Base-by-base conservation (phyloP, 2,329 filamentous ascomycete genomes). In the Aspergillus novofumigatus region DNA sequence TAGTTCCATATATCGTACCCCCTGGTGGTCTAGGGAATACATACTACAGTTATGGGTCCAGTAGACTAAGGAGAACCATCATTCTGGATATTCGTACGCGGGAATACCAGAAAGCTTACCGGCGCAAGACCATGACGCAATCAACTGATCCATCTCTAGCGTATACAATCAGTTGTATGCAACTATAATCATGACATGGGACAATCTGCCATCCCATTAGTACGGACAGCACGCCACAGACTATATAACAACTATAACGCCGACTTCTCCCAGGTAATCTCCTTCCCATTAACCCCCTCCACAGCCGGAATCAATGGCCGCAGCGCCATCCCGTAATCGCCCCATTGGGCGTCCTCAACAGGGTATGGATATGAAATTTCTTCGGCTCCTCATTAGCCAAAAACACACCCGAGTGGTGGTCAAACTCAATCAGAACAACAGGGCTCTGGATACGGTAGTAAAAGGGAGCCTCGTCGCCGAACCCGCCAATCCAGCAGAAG, bases 371-470 rank as follows among this genome's bases (percentile, higher is more conserved):
- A 65, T 93, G 90, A 65, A 90, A 93, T 72, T 89, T 90, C 32
- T 85, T 86, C 0, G 89, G 89, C 71, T 89, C 83, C 51, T 79
- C 78, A 67, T 92, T 93, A 1, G 81, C 85, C 66, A 93, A 71
- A 64, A 92, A 92, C 0, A 92, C 89, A 0, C 89, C 89, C 0
- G 85, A 89, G 70, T 92, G 89, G 67, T 91, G 88, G 65, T 92
- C 90, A 65, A 93, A 90, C 78, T 93, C 90, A 52, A 88, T 77
- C 1, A 92, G 76, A 0, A 91, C 78, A 0, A 92, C 88, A 0
- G 89, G 89, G 62, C 84, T 91, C 72, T 93, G 89, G 3, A 93
- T 81, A 0, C 90, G 81, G 66, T 86, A 93, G 72, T 92, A 93
- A 66, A 90, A 93, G 0, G 89, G 78, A 69, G 92, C 88, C 0